Base-by-base conservation (phyloP, 1,284 basidiomycete genomes). In the Marasmius tenuissimus region DNA sequence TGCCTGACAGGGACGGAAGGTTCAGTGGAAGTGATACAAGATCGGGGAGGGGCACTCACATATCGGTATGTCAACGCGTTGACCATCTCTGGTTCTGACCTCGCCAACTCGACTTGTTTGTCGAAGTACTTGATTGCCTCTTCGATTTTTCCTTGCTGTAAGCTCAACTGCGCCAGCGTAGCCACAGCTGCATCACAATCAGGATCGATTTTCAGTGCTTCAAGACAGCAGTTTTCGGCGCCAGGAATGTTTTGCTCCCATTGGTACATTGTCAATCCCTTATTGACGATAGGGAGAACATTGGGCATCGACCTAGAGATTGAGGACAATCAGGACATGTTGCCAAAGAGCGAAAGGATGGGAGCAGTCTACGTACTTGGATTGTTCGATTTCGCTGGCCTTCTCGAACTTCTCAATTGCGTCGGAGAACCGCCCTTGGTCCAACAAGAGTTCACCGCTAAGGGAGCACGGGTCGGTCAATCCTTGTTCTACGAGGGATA, bases 141-240 rank as follows among this genome's bases (percentile, higher is more conserved):
- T 54, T 92, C 88, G 63, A 97, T 89, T 78, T 93, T 92, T 71
- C 92, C 91, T 76, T 97, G 94, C 78, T 99, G 97, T 66, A 99
- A 75, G 64, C 85, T 88, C 22, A 99, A 84, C 78, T 99, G 97
- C 2, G 97, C 97, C 39, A 99, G 85, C 0, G 96, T 98, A 14
- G 95, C 95, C 3, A 98, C 91, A 0, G 97, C 97, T 11, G 97
- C 94, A 73, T 99, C 97, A 77, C 97, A 99, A 68, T 97, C 95
- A 16, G 91, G 82, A 75, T 98, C 97, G 64, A 96, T 87, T 54
- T 82, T 79, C 42, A 99, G 81, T 0, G 97, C 97, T 73, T 98
- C 90, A 63, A 88, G 81, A 73, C 96, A 98, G 68, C 95, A 91
- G 33, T 81, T 76, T 74, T 97, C 96, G 8, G 96, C 96, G 0